Evolutionary conservation across 2,329 filamentous ascomycete genomes (phyloP), one percentile per base, ranked within the genome.

Genomic region (Fusarium odoratissimum): DNA sequence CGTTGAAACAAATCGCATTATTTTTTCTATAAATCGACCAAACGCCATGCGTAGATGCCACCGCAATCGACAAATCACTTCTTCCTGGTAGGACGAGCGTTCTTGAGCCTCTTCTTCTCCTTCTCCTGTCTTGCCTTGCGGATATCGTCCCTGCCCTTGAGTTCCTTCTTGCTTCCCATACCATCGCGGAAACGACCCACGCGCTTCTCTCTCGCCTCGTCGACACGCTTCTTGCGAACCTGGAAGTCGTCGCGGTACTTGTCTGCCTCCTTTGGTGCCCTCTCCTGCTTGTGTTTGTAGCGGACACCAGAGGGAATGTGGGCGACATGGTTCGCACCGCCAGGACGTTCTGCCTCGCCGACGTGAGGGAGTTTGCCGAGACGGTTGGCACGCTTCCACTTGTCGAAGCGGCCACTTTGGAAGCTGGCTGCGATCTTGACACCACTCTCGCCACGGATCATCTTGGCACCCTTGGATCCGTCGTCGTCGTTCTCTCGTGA

Each of bases 381-480:
- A 73, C 94, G 93, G 84, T 98, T 93, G 25, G 92, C 90, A 80
- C 93, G 94, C 81, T 92, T 93, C 97, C 96, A 99, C 73, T 89
- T 90, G 80, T 98, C 95, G 84, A 97, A 99, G 49, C 95, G 91
- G 40, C 97, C 96, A 81, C 92, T 95, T 80, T 95, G 92, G 89
- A 99, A 98, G 67, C 89, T 92, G 49, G 96, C 95, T 3, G 96
- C 94, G 77, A 99, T 98, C 86, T 98, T 98, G 85, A 95, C 94
- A 60, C 96, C 96, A 78, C 91, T 94, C 84, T 99, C 96, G 77
- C 96, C 95, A 71, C 90, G 89, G 63, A 98, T 92, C 84, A 98
- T 91, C 79, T 88, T 89, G 67, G 84, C 81, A 52, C 89, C 88
- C 79, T 91, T 92, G 76, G 86, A 97, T 42, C 96, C 96, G 83